Evolutionary conservation across 2,329 filamentous ascomycete species (phyloP).

Genomic region (Acrodontium crateriforme): DNA sequence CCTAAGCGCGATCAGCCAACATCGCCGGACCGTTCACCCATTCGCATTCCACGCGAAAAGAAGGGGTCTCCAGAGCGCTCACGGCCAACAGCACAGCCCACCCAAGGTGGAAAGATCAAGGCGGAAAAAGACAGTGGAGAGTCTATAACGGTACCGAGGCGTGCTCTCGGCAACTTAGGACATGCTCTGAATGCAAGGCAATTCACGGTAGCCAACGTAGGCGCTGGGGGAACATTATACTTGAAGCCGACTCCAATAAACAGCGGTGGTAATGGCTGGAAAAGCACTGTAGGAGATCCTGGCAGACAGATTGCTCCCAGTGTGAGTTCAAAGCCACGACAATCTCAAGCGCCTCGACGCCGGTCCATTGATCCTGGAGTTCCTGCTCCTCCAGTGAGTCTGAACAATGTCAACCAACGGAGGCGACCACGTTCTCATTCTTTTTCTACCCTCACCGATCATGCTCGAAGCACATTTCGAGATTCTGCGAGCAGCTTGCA

Average conservation of each 20-base stretch:
- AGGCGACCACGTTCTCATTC: conserved; percentile 48
- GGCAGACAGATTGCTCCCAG: conserved; percentile 6
- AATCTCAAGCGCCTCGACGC: conserved; percentile 14
- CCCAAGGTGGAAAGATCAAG: conserved; percentile 11
- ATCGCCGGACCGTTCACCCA: conserved; percentile 5
- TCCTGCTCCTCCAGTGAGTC: conserved; percentile 11
- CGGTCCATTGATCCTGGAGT: conserved; percentile 8
- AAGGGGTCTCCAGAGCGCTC: conserved; percentile 1
- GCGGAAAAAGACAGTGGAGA: conserved; percentile 11
- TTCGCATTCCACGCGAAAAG: conserved; percentile 7
- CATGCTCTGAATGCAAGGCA: conserved; percentile 18
- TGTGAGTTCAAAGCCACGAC: conserved; percentile 8
- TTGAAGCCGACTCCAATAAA: conserved; percentile 26
- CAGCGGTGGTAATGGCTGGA: conserved; percentile 7
- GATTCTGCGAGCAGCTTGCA: conserved; percentile 6
- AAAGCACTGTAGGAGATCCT: conserved; percentile 16
- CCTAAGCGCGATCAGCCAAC: conserved; percentile 12
- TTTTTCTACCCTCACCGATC: conserved; percentile 59
- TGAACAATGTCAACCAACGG: conserved; percentile 10
- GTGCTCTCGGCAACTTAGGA: conserved; percentile 8
- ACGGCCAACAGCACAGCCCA: conserved; percentile 2
- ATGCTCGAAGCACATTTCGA: conserved; percentile 18
- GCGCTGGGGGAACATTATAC: conserved; percentile 34
- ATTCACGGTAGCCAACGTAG: conserved; percentile 35
- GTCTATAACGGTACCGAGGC: conserved; percentile 8